A percentile compares a stretch with the other conserved stretches of the same genome.
These are phyloP conservation scores for Globisporangium polare DNA, from an alignment of 352 stramenopile species.

Conservation along the genomic window DNA sequence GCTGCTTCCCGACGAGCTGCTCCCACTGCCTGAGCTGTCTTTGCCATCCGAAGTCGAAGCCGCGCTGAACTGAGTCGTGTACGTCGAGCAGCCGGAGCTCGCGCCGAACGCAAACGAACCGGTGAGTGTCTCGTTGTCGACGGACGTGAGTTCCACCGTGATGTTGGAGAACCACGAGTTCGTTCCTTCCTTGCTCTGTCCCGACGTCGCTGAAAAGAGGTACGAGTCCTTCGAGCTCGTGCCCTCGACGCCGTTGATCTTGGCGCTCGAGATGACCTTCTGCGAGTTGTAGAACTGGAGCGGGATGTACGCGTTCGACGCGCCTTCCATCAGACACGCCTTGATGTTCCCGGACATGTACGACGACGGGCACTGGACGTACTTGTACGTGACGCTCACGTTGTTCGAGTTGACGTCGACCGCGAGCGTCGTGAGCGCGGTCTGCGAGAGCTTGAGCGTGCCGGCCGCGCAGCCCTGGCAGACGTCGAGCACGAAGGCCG, in stretches of 20 bases:
- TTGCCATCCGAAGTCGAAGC: constrained; percentile 45
- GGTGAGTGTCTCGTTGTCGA: constrained; percentile 47
- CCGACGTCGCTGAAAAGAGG: constrained; percentile 55
- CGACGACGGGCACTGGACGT: constrained; percentile 45
- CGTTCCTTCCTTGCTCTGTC: constrained; percentile 29
- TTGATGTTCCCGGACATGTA: constrained; percentile 70
- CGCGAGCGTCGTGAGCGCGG: constrained; percentile 36
- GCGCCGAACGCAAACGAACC: constrained; percentile 57
- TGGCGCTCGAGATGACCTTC: constrained; percentile 58
- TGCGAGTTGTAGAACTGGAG: constrained; percentile 82
- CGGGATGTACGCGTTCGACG: constrained; percentile 73
- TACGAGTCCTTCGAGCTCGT: constrained; percentile 52
- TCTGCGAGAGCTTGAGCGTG: constrained; percentile 43
- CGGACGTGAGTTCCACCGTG: constrained; percentile 51
- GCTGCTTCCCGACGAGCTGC: constrained; percentile 13
- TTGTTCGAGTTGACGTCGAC: constrained; percentile 48
- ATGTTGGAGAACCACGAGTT: constrained; percentile 62
- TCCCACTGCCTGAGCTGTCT: constrained; percentile 20
- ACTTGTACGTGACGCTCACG: constrained; percentile 58
- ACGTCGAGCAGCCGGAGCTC: constrained; percentile 52
- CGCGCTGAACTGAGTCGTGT: constrained; percentile 62
- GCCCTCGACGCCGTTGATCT: constrained; percentile 50
- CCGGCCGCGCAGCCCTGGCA: constrained; percentile 51
- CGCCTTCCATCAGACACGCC: constrained; percentile 81
- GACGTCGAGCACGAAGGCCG: constrained; percentile 72